These are phyloP conservation scores for Harrya chromipes DNA, from an alignment of 768 basidiomycete species.

Conservation along the genomic window DNA sequence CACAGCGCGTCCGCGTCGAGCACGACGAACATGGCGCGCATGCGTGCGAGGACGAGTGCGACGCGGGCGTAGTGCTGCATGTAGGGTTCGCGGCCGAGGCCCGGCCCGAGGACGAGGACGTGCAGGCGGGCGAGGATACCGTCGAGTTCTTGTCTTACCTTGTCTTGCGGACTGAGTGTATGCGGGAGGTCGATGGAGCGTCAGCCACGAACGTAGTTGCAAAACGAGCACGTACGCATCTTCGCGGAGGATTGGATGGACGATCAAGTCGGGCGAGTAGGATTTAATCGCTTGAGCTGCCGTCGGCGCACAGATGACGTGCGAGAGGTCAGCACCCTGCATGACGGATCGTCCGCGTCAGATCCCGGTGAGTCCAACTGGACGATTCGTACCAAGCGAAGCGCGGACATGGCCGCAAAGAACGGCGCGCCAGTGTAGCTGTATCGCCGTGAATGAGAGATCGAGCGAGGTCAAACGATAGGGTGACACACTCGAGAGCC, in stretches of 20 bases:
- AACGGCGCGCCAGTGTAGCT: slow-evolving; percentile 98
- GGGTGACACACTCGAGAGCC: slow-evolving; percentile 73
- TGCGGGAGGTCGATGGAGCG: no score
- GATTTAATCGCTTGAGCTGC: slow-evolving; percentile 94
- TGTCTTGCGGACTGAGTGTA: slow-evolving; percentile 41
- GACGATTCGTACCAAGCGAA: slow-evolving; percentile 59
- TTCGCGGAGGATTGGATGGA: slow-evolving; percentile 85
- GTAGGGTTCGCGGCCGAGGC: slow-evolving; percentile 85
- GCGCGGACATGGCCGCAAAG: slow-evolving; percentile 89
- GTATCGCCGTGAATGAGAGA: not conserved
- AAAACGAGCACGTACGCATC: slow-evolving; percentile 48
- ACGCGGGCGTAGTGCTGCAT: slow-evolving; percentile 83
- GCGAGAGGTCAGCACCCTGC: slow-evolving; percentile 91
- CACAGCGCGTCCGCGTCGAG: slow-evolving; percentile 93
- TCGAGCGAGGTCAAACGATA: not conserved
- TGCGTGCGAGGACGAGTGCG: slow-evolving; percentile 71
- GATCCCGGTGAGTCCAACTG: not conserved
- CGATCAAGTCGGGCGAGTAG: slow-evolving; percentile 95
- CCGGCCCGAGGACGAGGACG: slow-evolving; percentile 90
- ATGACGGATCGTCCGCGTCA: not conserved
- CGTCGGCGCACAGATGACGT: slow-evolving; percentile 94
- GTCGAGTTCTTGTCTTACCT: slow-evolving; percentile 51
- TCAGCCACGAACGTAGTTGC: not conserved
- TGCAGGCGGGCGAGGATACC: slow-evolving; percentile 83
- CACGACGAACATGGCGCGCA: slow-evolving; percentile 81